Percentiles rank a stretch among this genome's conserved stretches.
Evolutionary conservation across 306 rosid species (phyloP).

Genomic region (Cercis canadensis): DNA sequence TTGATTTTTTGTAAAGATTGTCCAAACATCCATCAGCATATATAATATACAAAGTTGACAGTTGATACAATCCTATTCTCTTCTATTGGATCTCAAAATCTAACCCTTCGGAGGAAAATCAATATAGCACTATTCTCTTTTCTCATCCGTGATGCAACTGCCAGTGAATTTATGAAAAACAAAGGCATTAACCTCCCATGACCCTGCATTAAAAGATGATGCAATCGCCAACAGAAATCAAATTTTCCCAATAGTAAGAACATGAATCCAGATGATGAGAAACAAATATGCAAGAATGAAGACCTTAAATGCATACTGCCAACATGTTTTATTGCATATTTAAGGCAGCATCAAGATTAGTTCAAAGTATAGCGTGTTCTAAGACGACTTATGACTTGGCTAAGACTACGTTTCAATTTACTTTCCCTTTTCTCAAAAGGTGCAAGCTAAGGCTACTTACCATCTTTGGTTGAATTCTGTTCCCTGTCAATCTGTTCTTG

Average conservation of each 20-base stretch:
- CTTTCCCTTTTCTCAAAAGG: not conserved
- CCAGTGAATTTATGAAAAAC: constrained; percentile 20
- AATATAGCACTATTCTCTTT: constrained; percentile 21
- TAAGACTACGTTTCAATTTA: not conserved
- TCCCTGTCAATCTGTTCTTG: constrained; percentile 59
- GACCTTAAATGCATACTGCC: not conserved
- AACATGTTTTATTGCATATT: not conserved
- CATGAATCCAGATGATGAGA: not conserved
- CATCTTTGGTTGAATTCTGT: constrained; percentile 58
- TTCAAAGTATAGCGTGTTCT: not conserved
- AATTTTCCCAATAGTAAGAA: not conserved
- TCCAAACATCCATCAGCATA: constrained; percentile 24
- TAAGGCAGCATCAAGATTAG: not conserved
- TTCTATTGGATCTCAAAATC: not conserved
- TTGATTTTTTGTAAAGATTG: constrained; percentile 12
- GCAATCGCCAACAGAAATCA: not conserved
- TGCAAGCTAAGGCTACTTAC: constrained; percentile 35
- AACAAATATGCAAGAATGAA: constrained; percentile 7
- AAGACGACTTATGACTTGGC: no score
- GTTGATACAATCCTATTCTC: constrained; percentile 23
- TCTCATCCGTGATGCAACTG: constrained; percentile 14
- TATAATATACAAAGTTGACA: constrained; percentile 35
- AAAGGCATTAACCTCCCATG: constrained; percentile 41
- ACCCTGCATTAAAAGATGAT: constrained; percentile 47
- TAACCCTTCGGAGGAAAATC: not conserved